Base-by-base conservation (phyloP, 176 grass and related monocot genomes). In the Rhynchospora pubera region DNA sequence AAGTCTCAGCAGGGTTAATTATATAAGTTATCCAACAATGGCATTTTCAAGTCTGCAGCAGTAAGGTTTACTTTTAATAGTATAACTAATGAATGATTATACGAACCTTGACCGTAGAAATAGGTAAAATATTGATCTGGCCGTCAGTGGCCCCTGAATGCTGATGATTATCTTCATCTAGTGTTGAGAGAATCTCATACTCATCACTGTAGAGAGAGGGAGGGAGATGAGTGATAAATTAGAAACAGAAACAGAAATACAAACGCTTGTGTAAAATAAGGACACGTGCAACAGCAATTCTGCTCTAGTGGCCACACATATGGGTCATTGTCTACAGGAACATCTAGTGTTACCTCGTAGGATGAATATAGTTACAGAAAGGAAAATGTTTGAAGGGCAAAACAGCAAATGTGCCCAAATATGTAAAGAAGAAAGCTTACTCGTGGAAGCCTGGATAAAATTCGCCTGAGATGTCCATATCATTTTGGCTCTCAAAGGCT, bases 61-160 rank as follows among this genome's bases (percentile, higher is more conserved):
- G 43, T n/a, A 62, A 62, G 6, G 42, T 30, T 60, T 2, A 19
- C 57, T 28, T 75, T 10, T 52, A 10, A 53, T 23, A 62, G n/a
- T 61, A 79, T 32, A 12, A 46, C 3, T 23, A 46, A 62, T 62
- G 39, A 45, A 72, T 76, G 19, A 63, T 18, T 7, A 58, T 52
- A 26, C 24, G 1, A 82, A 97, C 94, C 94, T 92, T 87, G 61
- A 91, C 72, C 57, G 82, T 46, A 65, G 86, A 94, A 32, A 87
- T 39, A 68, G 94, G 92, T 42, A 97, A 84, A 74, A 68, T 94
- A 77, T 92, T 85, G 79, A 97, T 97, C 86, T 94, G 90, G 18
- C 47, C 61, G 53, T 89, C 92, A 68, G 88, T 84, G 76, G 87
- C 91, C 68, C 91, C 90, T 11, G 65, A 79, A 69, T 80, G 65